Evolutionary conservation across 2,329 filamentous ascomycete genomes (phyloP).

Genomic region (Leptographium procerum): DNA sequence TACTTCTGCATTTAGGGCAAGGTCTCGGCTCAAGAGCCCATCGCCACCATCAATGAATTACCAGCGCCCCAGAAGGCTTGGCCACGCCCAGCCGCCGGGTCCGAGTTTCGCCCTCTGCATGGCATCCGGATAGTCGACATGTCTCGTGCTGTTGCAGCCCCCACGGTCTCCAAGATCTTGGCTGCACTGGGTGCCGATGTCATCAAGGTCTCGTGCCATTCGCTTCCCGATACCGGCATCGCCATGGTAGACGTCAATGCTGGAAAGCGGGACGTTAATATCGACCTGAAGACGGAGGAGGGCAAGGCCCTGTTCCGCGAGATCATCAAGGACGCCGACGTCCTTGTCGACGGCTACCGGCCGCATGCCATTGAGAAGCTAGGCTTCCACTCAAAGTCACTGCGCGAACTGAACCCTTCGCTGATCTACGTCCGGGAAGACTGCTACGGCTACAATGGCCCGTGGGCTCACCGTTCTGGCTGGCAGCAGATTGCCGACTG

Average conservation of each 20-base stretch:
- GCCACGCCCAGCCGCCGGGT: constrained; percentile 9
- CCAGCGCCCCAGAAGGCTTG: not conserved
- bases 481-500: constrained; percentile 37
- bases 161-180: constrained; percentile 27
- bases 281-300: constrained; percentile 30
- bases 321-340: constrained; percentile 29
- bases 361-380: constrained; percentile 27
- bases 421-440: constrained; percentile 36
- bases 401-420: constrained; percentile 26
- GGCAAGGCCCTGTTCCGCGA: constrained; percentile 26
- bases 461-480: constrained; percentile 29
- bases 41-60: not conserved
- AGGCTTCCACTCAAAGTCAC: constrained; percentile 26
- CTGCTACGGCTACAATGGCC: constrained; percentile 36
- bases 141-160: constrained; percentile 33
- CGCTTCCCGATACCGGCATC: constrained; percentile 27
- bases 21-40: not conserved
- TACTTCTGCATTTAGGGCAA: not conserved
- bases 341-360: constrained; percentile 43
- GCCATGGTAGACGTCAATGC: constrained; percentile 29
- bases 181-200: constrained; percentile 33
- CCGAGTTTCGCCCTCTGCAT: constrained; percentile 25
- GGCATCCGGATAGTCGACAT: constrained; percentile 38
- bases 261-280: constrained; percentile 30
- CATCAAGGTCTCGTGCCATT: constrained; percentile 28